Conservation (phyloP, 1,284 basidiomycete genomes). For the Fistulina hepatica region DNA sequence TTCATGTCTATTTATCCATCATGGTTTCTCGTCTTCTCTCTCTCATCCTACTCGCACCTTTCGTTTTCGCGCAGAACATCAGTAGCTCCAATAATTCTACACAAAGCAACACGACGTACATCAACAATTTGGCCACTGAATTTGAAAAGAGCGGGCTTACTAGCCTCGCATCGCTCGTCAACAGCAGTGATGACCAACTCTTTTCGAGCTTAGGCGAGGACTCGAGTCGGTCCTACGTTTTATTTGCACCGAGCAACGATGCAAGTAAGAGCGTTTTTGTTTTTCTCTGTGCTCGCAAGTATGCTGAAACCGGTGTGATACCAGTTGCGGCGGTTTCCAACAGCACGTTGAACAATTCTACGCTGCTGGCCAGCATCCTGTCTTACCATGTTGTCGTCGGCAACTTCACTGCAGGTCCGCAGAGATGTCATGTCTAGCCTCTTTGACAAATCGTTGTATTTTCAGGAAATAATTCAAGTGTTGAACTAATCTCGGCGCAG, state of each 20-base stretch:
- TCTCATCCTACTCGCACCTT: too few relatives aligned
- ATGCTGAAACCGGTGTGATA: slow-evolving; percentile 14
- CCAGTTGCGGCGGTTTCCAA: slow-evolving; percentile 7
- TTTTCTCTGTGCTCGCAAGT: slow-evolving; percentile 11
- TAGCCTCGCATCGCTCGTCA: neutral
- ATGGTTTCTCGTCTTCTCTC: too few relatives aligned
- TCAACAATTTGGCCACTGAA: neutral
- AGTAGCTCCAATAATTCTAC: too few relatives aligned
- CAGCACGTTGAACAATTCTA: slow-evolving; percentile 7
- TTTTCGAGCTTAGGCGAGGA: slow-evolving; percentile 24
- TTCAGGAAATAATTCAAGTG: slow-evolving; percentile 8
- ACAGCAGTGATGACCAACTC: slow-evolving; percentile 21
- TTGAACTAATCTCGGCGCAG: slow-evolving; percentile 24
- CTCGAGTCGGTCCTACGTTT: slow-evolving; percentile 28
- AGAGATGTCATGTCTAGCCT: neutral
- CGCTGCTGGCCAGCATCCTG: slow-evolving; percentile 8
- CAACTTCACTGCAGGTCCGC: slow-evolving; percentile 3
- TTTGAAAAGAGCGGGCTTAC: neutral
- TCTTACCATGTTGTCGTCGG: slow-evolving; percentile 9
- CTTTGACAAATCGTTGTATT: neutral
- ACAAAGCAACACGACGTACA: neutral
- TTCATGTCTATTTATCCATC: too few relatives aligned
- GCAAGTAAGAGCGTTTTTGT: slow-evolving; percentile 28
- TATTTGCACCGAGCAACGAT: slow-evolving; percentile 40
- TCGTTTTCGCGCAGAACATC: too few relatives aligned